These are phyloP conservation scores for Cucumis hystrix DNA, from an alignment of 306 rosid species.

Conservation along the genomic window DNA sequence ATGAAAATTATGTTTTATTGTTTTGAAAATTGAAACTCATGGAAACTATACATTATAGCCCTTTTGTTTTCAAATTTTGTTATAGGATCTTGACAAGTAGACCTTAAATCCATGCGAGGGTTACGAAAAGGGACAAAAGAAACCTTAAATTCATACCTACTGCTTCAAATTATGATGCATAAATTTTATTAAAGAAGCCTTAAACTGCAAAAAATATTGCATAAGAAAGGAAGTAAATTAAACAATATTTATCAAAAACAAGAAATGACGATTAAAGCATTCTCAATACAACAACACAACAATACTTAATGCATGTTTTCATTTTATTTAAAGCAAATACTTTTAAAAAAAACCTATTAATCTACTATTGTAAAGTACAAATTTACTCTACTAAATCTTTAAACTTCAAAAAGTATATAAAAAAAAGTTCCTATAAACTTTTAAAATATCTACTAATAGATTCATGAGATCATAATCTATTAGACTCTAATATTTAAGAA, in stretches of 20 bases:
- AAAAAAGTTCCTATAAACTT: too few relatives aligned
- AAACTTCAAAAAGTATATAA: too few relatives aligned
- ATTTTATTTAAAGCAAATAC: neutral
- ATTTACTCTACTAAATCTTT: neutral
- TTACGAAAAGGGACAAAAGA: too few relatives aligned
- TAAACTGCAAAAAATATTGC: neutral
- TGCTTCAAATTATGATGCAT: neutral
- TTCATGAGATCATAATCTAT: too few relatives aligned
- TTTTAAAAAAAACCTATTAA: neutral
- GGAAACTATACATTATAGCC: too few relatives aligned
- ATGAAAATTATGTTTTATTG: too few relatives aligned
- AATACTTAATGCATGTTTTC: neutral
- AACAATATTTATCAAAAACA: neutral
- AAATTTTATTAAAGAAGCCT: neutral
- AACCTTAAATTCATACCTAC: neutral
- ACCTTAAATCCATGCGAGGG: neutral
- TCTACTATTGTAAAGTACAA: neutral
- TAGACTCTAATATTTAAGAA: too few relatives aligned
- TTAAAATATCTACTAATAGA: too few relatives aligned
- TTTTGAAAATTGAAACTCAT: too few relatives aligned
- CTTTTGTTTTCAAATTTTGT: too few relatives aligned
- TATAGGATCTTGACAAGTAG: neutral
- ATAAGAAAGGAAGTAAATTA: neutral
- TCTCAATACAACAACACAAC: neutral
- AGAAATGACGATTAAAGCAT: neutral